Percentiles rank a stretch among this genome's conserved stretches.
phyloP scores from a whole-genome alignment of 352 stramenopile species.

The Phytophthora fragariaefolia region DNA sequence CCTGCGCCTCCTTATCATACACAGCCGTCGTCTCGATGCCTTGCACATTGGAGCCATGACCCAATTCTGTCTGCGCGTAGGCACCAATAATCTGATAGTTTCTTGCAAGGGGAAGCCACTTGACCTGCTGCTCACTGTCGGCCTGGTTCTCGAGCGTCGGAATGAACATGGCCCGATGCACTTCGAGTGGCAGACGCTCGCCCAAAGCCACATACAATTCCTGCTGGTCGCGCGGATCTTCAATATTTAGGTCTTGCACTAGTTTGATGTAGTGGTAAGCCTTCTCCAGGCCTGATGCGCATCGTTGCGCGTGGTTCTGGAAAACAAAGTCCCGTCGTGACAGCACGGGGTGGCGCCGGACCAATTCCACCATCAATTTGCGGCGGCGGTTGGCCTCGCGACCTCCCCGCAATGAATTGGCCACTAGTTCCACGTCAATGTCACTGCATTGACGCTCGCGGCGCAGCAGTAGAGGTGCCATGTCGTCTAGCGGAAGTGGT shows the following conservation, averaged over 20 bases:
- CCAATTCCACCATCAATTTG: conserved; percentile 37
- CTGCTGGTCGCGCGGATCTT: conserved; percentile 26
- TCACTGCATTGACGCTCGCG: conserved; percentile 30
- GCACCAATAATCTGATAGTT: conserved; percentile 28
- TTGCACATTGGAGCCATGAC: conserved; percentile 34
- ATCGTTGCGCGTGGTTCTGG: conserved; percentile 36
- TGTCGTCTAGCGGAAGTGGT: conserved; percentile 27
- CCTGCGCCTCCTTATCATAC: conserved; percentile 80
- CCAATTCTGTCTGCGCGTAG: conserved; percentile 35
- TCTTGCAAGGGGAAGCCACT: conserved; percentile 32
- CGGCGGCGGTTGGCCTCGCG: conserved; percentile 34
- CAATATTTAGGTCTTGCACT: conserved; percentile 24
- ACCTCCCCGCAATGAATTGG: conserved; percentile 27
- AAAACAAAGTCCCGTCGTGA: conserved; percentile 21
- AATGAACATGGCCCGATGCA: conserved; percentile 38
- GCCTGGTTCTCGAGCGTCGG: conserved; percentile 36
- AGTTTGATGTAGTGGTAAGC: conserved; percentile 37
- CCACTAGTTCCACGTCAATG: conserved; percentile 27
- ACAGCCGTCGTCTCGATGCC: conserved; percentile 29
- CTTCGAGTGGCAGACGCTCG: conserved; percentile 33
- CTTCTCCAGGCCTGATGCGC: conserved; percentile 30
- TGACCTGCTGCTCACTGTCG: conserved; percentile 24
- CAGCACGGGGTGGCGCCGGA: conserved; percentile 24
- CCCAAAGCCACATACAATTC: conserved; percentile 33
- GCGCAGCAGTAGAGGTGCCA: conserved; percentile 24